A percentile compares a stretch with the other conserved stretches of the same genome.
Evolutionary conservation across 805 yeast genomes (phyloP).

Genomic region (Zygotorulaspora danielsina): DNA sequence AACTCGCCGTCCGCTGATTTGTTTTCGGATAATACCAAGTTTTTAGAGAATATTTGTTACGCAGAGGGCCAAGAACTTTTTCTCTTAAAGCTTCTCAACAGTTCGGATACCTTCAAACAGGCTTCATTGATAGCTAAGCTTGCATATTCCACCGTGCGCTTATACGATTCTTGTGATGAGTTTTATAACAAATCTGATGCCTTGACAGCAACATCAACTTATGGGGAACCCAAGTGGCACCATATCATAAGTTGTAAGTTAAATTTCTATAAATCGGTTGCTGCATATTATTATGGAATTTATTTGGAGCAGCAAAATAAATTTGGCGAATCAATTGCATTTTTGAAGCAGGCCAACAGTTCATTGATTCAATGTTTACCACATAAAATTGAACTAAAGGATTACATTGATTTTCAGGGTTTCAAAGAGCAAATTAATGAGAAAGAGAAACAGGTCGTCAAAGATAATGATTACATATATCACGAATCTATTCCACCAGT

Average conservation of each 20-base stretch:
- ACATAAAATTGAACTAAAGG: conserved; percentile 36
- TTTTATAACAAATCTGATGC: conserved; percentile 41
- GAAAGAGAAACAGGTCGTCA: conserved; percentile 45
- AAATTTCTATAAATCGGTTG: conserved; percentile 53
- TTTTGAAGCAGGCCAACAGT: conserved; percentile 48
- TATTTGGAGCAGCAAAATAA: conserved; percentile 52
- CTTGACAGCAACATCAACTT: conserved; percentile 14
- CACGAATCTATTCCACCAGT: conserved; percentile 69
- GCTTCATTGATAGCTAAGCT: conserved; percentile 72
- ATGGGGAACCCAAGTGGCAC: conserved; percentile 50
- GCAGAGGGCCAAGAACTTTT: conserved; percentile 91
- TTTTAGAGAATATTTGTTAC: conserved; percentile 60
- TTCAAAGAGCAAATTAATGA: conserved; percentile 36
- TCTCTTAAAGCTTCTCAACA: conserved; percentile 50
- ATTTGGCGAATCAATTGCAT: conserved; percentile 74
- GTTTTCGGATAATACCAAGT: conserved; percentile 59
- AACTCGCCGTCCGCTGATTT: conserved; percentile 86
- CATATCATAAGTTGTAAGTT: conserved; percentile 49
- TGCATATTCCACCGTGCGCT: conserved; percentile 54
- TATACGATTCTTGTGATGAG: conserved; percentile 51
- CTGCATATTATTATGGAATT: conserved; percentile 57
- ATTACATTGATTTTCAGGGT: conserved; percentile 33
- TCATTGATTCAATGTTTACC: conserved; percentile 28
- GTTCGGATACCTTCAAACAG: conserved; percentile 44
- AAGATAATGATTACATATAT: conserved; percentile 87